These are phyloP conservation scores for Clarireedia homoeocarpa DNA, from an alignment of 2,329 filamentous ascomycete species.

Conservation along the genomic window DNA sequence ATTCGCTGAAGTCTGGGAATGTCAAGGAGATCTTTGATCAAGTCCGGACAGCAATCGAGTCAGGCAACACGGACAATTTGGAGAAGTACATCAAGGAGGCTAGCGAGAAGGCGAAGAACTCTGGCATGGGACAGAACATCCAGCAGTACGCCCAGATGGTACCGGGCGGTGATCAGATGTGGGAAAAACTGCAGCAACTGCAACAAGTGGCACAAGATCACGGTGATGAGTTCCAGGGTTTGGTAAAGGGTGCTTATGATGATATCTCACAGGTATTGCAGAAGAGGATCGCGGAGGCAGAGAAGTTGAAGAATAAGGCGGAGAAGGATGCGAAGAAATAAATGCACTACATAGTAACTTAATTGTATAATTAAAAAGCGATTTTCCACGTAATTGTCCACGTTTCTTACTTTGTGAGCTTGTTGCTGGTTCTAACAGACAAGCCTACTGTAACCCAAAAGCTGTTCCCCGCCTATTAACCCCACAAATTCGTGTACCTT, in stretches of 20 bases:
- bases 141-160: constrained; percentile 59
- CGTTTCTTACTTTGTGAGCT: too few relatives aligned
- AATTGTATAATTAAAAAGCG: background rate
- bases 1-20: constrained; percentile 60
- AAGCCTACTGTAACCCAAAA: background rate
- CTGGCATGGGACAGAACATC: constrained; percentile 16
- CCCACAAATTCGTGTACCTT: background rate
- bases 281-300: constrained; percentile 47
- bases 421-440: background rate
- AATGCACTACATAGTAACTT: background rate
- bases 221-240: constrained; percentile 59
- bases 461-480: too few relatives aligned
- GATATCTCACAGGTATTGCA: constrained; percentile 59
- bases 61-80: constrained; percentile 50
- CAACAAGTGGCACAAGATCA: constrained; percentile 59
- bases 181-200: constrained; percentile 58
- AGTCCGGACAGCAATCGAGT: constrained; percentile 52
- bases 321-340: constrained; percentile 20
- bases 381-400: background rate
- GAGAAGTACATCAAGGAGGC: constrained; percentile 54
- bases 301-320: constrained; percentile 50
- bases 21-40: constrained; percentile 54
- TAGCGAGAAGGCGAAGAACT: constrained; percentile 53
- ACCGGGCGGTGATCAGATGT: constrained; percentile 54
- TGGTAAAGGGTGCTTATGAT: constrained; percentile 60